These are phyloP conservation scores for Akanthomyces uredinophilus DNA, from an alignment of 2,329 filamentous ascomycete genomes.

Conservation along the genomic window DNA sequence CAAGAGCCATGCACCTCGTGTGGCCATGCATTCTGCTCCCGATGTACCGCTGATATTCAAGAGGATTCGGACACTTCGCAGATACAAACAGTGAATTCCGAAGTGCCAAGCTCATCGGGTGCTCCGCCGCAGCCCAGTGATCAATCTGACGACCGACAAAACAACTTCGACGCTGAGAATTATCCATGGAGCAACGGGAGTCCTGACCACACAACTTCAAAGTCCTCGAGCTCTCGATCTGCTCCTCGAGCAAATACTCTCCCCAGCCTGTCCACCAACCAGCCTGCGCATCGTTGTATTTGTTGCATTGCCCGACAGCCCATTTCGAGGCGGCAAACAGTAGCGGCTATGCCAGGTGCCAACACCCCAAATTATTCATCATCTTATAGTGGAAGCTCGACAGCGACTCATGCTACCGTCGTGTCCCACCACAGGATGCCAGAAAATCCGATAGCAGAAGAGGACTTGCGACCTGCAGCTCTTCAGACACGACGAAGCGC, in stretches of 20 bases:
- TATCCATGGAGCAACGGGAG: constrained; percentile 1
- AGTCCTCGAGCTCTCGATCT: constrained; percentile 6
- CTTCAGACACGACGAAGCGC: constrained; percentile 9
- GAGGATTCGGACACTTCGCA: neutral
- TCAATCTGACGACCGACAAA: neutral
- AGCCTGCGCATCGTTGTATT: constrained; percentile 26
- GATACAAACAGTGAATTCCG: neutral
- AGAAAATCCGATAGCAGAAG: neutral
- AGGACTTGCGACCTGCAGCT: constrained; percentile 7
- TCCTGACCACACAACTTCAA: neutral
- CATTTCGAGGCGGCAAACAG: constrained; percentile 9
- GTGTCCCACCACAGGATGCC: neutral
- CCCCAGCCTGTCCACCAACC: constrained; percentile 23
- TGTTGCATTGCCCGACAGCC: constrained; percentile 23
- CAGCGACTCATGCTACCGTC: constrained; percentile 2
- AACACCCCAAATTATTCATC: neutral
- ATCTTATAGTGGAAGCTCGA: constrained; percentile 11
- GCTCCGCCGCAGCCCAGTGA: neutral
- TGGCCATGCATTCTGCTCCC: constrained; percentile 45
- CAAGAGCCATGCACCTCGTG: constrained; percentile 41
- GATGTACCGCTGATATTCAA: constrained; percentile 35
- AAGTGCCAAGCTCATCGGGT: neutral
- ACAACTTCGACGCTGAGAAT: neutral
- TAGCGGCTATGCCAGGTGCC: constrained; percentile 12
- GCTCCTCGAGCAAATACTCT: constrained; percentile 22